A percentile compares a stretch with the other conserved stretches of the same genome.
Conservation (phyloP, 2,329 filamentous ascomycete species). For the Pseudocercospora crystallina region DNA sequence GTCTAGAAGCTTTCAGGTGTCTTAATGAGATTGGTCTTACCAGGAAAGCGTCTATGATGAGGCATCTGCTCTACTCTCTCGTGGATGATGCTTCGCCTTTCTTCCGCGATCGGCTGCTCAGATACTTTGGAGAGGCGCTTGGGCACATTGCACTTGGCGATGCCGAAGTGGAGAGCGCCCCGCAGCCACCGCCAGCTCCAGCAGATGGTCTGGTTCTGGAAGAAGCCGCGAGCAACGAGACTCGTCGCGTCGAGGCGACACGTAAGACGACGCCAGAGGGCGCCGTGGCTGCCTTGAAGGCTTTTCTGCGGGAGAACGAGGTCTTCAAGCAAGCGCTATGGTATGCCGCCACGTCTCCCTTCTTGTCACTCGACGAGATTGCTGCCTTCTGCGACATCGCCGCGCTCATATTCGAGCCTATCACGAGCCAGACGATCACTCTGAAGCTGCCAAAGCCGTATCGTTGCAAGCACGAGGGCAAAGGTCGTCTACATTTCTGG, state of each 20-base stretch:
- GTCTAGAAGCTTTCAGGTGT: conserved; percentile 59
- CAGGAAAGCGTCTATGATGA: conserved; percentile 51
- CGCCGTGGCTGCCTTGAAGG: conserved; percentile 57
- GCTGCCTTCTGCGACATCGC: conserved; percentile 59
- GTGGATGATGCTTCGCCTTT: conserved; percentile 58
- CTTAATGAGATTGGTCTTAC: conserved; percentile 58
- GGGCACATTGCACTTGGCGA: conserved; percentile 61
- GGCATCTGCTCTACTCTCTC: conserved; percentile 58
- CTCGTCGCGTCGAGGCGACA: conserved; percentile 54
- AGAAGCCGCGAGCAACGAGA: conserved; percentile 52
- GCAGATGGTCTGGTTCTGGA: conserved; percentile 56
- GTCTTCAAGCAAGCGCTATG: conserved; percentile 56
- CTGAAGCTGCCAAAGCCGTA: conserved; percentile 60
- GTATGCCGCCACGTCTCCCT: conserved; percentile 54
- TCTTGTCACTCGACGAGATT: conserved; percentile 54
- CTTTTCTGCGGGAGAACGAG: conserved; percentile 50
- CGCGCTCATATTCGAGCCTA: conserved; percentile 54
- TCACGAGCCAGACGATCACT: conserved; percentile 50
- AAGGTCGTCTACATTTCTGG: conserved; percentile 42
- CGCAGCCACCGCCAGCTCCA: conserved; percentile 36
- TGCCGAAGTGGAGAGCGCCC: conserved; percentile 32
- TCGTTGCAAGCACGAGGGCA: conserved; percentile 54
- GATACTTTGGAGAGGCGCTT: conserved; percentile 55
- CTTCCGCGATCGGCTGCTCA: conserved; percentile 54
- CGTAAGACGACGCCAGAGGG: conserved; percentile 57